Percentiles rank a stretch among this genome's conserved stretches.
Conservation (phyloP, 2,329 filamentous ascomycete genomes). For the Trichoderma sp. region DNA sequence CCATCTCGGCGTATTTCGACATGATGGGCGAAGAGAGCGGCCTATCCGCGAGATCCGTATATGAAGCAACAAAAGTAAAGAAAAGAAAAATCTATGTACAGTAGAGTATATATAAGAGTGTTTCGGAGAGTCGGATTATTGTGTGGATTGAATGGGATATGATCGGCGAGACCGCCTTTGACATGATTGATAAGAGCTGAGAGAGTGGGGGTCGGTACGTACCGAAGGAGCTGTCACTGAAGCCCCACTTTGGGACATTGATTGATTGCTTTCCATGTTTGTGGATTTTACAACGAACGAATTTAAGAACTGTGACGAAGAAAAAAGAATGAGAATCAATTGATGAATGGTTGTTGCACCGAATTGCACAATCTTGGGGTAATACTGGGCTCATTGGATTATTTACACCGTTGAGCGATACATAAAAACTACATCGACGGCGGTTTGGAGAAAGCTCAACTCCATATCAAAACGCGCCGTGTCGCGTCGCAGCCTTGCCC, state of each 20-base stretch:
- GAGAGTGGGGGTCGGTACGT: constrained; percentile 6
- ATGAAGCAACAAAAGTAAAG: not conserved
- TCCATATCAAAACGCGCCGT: constrained; percentile 4
- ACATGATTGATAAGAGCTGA: constrained; percentile 3
- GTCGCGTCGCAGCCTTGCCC: constrained; percentile 19
- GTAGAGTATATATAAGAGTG: not conserved
- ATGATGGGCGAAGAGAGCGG: constrained; percentile 30
- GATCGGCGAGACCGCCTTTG: constrained; percentile 10
- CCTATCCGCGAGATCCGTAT: not conserved
- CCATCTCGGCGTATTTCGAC: constrained; percentile 51
- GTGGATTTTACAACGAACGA: not conserved
- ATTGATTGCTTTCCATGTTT: not conserved
- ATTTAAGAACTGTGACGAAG: not conserved
- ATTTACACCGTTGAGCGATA: not conserved
- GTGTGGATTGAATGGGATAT: not conserved
- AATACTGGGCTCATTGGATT: too few species aligned
- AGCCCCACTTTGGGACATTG: not conserved
- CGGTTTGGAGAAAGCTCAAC: not conserved
- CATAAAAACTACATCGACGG: not conserved
- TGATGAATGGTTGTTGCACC: not conserved
- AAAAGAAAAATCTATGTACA: not conserved
- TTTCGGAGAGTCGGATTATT: not conserved
- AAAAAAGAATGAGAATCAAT: not conserved
- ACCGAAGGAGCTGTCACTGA: not conserved
- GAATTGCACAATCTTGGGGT: too few species aligned